These are phyloP conservation scores for Persicaria maculosa DNA, from an alignment of 148 eudicot species.

Conservation along the genomic window DNA sequence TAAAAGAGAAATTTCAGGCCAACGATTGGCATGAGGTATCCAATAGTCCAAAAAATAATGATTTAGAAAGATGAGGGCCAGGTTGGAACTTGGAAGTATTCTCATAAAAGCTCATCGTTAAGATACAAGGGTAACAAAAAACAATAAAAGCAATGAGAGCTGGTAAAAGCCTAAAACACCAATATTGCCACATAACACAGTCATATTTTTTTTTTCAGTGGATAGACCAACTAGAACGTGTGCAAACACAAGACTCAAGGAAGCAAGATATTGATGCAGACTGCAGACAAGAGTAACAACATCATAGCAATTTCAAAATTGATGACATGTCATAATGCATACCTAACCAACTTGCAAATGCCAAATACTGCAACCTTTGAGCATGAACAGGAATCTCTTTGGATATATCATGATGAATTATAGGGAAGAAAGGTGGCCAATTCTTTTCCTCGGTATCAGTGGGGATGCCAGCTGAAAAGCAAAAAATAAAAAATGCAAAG, in stretches of 20 bases:
- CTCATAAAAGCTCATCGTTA: not conserved
- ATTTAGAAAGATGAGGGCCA: not conserved
- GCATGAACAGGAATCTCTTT: constrained; percentile 52
- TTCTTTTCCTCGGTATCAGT: constrained; percentile 31
- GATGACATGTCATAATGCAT: constrained; percentile 4
- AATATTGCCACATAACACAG: not conserved
- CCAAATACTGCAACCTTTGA: constrained; percentile 47
- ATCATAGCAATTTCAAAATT: constrained; percentile 6
- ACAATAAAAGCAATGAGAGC: not conserved
- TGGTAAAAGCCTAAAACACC: not conserved
- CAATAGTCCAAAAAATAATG: not conserved
- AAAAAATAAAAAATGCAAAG: not conserved
- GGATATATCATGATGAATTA: constrained; percentile 46
- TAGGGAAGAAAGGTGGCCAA: constrained; percentile 47
- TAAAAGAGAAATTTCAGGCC: not conserved
- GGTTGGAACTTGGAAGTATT: not conserved
- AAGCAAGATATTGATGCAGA: not conserved
- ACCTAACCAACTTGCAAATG: constrained; percentile 59
- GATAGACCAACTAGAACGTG: not conserved
- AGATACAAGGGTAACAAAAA: not conserved
- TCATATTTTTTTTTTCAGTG: not conserved
- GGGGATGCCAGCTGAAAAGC: constrained; percentile 30
- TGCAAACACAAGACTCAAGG: not conserved
- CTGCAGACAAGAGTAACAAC: not conserved
- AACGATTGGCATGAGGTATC: not conserved